Conservation (phyloP, 306 rosid species). For the Lathyrus sativus region DNA sequence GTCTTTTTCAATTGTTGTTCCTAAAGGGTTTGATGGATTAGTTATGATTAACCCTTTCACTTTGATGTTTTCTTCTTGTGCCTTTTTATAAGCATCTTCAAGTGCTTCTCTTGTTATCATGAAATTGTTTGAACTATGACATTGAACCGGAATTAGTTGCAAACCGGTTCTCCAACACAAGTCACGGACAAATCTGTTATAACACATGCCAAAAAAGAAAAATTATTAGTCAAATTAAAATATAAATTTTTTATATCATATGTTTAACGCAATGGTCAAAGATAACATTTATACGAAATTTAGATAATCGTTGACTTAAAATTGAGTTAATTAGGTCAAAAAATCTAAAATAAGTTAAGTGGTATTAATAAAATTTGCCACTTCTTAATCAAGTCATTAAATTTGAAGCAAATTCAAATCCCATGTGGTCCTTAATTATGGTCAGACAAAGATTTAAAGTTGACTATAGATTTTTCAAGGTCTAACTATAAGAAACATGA, state of each 20-base stretch:
- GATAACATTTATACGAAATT: not conserved
- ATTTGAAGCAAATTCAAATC: conserved; percentile 11
- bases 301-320: not conserved
- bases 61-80: conserved; percentile 51
- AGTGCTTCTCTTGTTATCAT: conserved; percentile 63
- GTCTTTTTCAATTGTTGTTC: conserved; percentile 58
- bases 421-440: not conserved
- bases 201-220: not conserved
- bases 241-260: not conserved
- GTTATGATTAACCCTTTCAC: conserved; percentile 79
- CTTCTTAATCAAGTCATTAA: conserved; percentile 2
- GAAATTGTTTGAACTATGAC: conserved; percentile 73
- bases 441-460: conserved; percentile 23
- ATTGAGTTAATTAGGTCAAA: not conserved
- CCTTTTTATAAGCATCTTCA: conserved; percentile 66
- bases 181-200: conserved; percentile 72
- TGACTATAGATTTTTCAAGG: conserved; percentile 35
- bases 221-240: conserved; percentile 20
- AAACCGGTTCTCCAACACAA: conserved; percentile 74
- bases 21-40: conserved; percentile 91
- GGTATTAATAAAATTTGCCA: conserved; percentile 3
- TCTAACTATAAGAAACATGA: conserved; percentile 12
- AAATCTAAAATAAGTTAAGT: not conserved
- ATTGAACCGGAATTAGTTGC: conserved; percentile 67
- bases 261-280: not conserved